phyloP scores from a whole-genome alignment of 169 alveolate species.

The Plasmodium vinckei region DNA sequence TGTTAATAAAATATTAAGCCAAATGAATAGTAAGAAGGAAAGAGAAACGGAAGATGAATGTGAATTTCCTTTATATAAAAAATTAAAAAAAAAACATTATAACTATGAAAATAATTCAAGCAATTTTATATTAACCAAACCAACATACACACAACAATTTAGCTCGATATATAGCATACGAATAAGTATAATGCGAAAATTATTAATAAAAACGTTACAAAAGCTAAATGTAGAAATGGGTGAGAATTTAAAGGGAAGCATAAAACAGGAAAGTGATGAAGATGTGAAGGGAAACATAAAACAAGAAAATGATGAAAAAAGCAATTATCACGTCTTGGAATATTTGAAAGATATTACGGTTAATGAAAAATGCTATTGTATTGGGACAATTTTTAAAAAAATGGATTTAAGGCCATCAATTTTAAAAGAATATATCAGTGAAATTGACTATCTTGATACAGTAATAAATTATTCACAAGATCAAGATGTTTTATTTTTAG shows the following conservation, averaged over 20 bases:
- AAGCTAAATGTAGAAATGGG: background rate
- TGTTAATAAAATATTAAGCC: slow-evolving; percentile 12
- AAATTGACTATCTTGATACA: slow-evolving; percentile 7
- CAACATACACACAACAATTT: slow-evolving; percentile 69
- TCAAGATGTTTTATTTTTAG: slow-evolving; percentile 56
- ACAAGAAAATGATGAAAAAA: background rate
- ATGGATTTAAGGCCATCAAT: slow-evolving; percentile 82
- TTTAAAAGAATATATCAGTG: slow-evolving; percentile 77
- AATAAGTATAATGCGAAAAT: slow-evolving; percentile 34
- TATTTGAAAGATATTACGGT: slow-evolving; percentile 52
- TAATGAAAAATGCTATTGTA: slow-evolving; percentile 75
- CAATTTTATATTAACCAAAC: slow-evolving; percentile 21
- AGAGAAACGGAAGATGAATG: slow-evolving; percentile 1
- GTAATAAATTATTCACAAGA: slow-evolving; percentile 45
- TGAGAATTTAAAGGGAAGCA: background rate
- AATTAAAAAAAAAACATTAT: slow-evolving; percentile 32
- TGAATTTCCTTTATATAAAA: slow-evolving; percentile 38
- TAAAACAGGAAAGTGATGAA: background rate
- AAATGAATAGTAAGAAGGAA: slow-evolving; percentile 4
- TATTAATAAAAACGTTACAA: slow-evolving; percentile 47
- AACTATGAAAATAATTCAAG: slow-evolving; percentile 35
- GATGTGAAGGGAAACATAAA: background rate
- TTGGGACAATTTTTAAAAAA: slow-evolving; percentile 81
- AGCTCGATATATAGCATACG: slow-evolving; percentile 42
- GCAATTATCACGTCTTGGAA: slow-evolving; percentile 8